Evolutionary conservation across 1,284 basidiomycete genomes (phyloP).

Genomic region (Hymenochaete sp.): DNA sequence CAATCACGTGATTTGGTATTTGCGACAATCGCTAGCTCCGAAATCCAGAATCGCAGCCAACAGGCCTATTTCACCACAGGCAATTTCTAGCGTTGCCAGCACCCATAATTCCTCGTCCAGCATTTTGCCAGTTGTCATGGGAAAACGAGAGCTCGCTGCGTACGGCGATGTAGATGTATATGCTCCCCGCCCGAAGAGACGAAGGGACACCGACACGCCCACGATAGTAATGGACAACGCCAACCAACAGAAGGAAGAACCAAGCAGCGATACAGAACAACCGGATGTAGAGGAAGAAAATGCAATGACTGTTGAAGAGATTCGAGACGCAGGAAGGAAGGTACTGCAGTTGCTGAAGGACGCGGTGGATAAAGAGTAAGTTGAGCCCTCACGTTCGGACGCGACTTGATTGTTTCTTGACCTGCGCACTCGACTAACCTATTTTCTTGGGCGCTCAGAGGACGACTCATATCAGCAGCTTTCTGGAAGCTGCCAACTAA

Average conservation of each 20-base stretch:
- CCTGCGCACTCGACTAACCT: slow-evolving; percentile 13
- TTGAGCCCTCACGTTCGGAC: slow-evolving; percentile 28
- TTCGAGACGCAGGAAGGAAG: slow-evolving; percentile 53
- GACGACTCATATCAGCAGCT: slow-evolving; percentile 55
- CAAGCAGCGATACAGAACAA: slow-evolving; percentile 15
- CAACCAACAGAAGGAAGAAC: slow-evolving; percentile 8
- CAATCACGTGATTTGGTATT: too few species aligned
- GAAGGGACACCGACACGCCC: slow-evolving; percentile 38
- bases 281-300: slow-evolving; percentile 21
- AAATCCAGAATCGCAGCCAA: too few species aligned
- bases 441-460: slow-evolving; percentile 32
- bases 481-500: slow-evolving; percentile 76
- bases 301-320: slow-evolving; percentile 32
- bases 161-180: slow-evolving; percentile 43
- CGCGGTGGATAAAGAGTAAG: slow-evolving; percentile 76
- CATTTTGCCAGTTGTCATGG: too few species aligned
- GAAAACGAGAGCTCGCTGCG: slow-evolving; percentile 56
- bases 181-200: slow-evolving; percentile 60
- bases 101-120: too few species aligned
- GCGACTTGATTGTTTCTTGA: slow-evolving; percentile 20
- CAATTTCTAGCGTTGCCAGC: too few species aligned
- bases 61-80: too few species aligned
- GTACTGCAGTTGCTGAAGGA: slow-evolving; percentile 70
- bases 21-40: too few species aligned
- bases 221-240: slow-evolving; percentile 20